phyloP scores from a whole-genome alignment of 2,329 filamentous ascomycete genomes.

The Colletotrichum cereale region DNA sequence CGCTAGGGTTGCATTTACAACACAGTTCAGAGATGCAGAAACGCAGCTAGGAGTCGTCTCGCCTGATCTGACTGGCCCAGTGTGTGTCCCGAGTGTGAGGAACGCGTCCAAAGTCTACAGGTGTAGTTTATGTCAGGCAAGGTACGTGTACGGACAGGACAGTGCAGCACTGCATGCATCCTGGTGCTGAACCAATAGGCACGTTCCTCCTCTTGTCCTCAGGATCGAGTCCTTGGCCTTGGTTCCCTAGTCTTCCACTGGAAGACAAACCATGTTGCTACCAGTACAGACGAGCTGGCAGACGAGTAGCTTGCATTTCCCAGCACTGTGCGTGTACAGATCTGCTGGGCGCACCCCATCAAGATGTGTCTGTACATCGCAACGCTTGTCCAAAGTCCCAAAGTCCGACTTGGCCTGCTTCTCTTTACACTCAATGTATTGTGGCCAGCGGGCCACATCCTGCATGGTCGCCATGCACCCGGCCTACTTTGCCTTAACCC shows the following conservation, averaged over 20 bases:
- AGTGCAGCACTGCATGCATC: background rate
- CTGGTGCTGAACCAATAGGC: background rate
- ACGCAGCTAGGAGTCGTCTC: constrained; percentile 12
- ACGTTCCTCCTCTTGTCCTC: background rate
- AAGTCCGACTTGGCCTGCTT: too few relatives aligned
- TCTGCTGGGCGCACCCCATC: background rate
- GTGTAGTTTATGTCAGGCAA: background rate
- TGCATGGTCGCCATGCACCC: constrained; percentile 17
- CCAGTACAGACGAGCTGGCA: constrained; percentile 3
- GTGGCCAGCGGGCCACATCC: background rate
- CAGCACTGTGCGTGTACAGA: background rate
- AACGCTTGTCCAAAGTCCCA: too few relatives aligned
- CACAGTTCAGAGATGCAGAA: constrained; percentile 10
- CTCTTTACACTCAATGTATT: background rate
- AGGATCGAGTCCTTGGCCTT: constrained; percentile 3
- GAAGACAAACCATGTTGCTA: background rate
- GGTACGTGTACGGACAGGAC: background rate
- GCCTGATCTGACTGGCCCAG: constrained; percentile 23
- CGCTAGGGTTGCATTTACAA: constrained; percentile 3
- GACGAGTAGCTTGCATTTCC: background rate
- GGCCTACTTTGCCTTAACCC: constrained; percentile 30
- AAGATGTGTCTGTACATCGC: too few relatives aligned
- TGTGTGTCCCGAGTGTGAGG: constrained; percentile 34
- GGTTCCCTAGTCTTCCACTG: constrained; percentile 3
- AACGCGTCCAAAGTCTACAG: constrained; percentile 22